Evolutionary conservation across 495 filamentous ascomycete species (phyloP).

Genomic region (Neurospora sublineolata): DNA sequence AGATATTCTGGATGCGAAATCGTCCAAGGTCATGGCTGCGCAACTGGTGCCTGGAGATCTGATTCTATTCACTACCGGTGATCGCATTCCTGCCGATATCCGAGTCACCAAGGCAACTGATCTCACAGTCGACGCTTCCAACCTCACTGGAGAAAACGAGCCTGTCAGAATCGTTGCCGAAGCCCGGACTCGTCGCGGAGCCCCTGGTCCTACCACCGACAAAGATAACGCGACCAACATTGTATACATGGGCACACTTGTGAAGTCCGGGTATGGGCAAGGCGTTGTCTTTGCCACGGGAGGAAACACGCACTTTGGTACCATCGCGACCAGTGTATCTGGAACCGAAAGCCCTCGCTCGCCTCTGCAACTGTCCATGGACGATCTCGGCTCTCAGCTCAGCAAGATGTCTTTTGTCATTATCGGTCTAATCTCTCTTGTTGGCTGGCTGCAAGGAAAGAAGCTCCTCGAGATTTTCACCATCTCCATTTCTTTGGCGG

Average conservation of each 20-base stretch:
- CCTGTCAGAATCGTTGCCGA: constrained; percentile 67
- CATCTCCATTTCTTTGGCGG: constrained; percentile 90
- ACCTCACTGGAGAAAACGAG: constrained; percentile 93
- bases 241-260: constrained; percentile 96
- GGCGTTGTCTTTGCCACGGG: constrained; percentile 93
- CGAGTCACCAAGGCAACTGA: constrained; percentile 83
- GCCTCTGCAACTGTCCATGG: constrained; percentile 93
- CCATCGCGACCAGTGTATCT: constrained; percentile 81
- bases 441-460: constrained; percentile 82
- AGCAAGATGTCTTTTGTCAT: constrained; percentile 94
- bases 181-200: constrained; percentile 49
- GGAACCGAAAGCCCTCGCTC: constrained; percentile 92
- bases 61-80: constrained; percentile 86
- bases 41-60: constrained; percentile 87
- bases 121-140: constrained; percentile 90
- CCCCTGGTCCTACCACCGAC: constrained; percentile 11
- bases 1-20: constrained; percentile 55
- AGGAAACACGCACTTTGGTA: constrained; percentile 88
- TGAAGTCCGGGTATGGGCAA: constrained; percentile 90
- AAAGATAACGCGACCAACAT: constrained; percentile 51
- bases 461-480: constrained; percentile 91
- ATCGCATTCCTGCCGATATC: constrained; percentile 93
- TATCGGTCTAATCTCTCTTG: constrained; percentile 80
- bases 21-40: constrained; percentile 70
- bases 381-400: constrained; percentile 82